phyloP scores from a whole-genome alignment of 23 red algal species.

The Gracilaria gracilis region DNA sequence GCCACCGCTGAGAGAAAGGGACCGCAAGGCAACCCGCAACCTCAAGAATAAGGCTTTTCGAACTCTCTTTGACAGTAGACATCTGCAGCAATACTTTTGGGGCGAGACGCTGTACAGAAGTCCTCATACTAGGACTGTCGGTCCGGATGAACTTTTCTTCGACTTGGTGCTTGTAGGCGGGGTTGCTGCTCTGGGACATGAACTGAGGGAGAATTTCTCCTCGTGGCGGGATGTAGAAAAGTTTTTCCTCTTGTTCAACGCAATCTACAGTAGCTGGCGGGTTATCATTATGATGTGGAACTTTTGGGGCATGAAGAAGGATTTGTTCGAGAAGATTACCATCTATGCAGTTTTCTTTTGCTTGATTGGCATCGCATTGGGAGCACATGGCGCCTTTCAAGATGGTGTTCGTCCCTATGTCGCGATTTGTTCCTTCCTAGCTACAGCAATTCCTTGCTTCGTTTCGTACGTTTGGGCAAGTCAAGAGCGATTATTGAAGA shows the following conservation, averaged over 20 bases:
- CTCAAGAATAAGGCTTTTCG: slow-evolving; percentile 5
- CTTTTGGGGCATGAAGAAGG: slow-evolving; percentile 50
- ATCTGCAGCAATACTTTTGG: slow-evolving; percentile 70
- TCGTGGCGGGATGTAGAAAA: slow-evolving; percentile 74
- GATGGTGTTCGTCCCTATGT: slow-evolving; percentile 60
- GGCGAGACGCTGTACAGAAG: slow-evolving; percentile 45
- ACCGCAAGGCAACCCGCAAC: neutral
- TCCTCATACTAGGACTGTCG: slow-evolving; percentile 26
- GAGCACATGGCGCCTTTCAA: slow-evolving; percentile 70
- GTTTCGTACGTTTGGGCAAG: slow-evolving; percentile 24
- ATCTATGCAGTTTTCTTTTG: slow-evolving; percentile 51
- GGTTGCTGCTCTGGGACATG: slow-evolving; percentile 68
- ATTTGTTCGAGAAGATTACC: slow-evolving; percentile 68
- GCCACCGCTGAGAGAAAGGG: slow-evolving; percentile 13
- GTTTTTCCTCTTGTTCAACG: slow-evolving; percentile 74
- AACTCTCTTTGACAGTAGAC: slow-evolving; percentile 37
- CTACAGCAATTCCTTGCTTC: slow-evolving; percentile 32
- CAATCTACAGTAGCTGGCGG: slow-evolving; percentile 74
- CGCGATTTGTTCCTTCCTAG: slow-evolving; percentile 45
- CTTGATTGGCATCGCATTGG: slow-evolving; percentile 63
- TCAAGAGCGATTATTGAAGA: slow-evolving; percentile 23
- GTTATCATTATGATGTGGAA: slow-evolving; percentile 74
- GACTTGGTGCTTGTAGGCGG: slow-evolving; percentile 73
- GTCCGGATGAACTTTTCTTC: slow-evolving; percentile 67
- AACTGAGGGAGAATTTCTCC: slow-evolving; percentile 58